Evolutionary conservation across 2,329 filamentous ascomycete species (phyloP).

Genomic region (Penicillium sp.): DNA sequence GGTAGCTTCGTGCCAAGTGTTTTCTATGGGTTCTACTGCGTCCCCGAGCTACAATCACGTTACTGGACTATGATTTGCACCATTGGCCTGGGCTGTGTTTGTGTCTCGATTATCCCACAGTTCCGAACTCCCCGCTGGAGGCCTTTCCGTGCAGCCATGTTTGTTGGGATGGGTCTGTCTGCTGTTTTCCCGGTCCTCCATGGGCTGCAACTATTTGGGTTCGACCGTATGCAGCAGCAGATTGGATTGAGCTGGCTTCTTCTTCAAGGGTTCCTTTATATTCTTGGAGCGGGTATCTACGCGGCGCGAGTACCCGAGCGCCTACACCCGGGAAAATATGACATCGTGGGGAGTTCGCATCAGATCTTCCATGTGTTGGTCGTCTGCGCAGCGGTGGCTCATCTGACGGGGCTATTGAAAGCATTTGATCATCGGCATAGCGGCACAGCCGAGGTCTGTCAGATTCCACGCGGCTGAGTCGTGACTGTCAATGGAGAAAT

Average conservation of each 20-base stretch:
- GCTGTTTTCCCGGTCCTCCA: constrained; percentile 79
- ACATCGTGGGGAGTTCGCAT: constrained; percentile 89
- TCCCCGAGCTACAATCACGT: constrained; percentile 56
- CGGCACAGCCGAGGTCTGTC: constrained; percentile 50
- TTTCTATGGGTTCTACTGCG: constrained; percentile 77
- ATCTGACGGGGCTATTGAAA: constrained; percentile 72
- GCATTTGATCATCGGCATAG: constrained; percentile 83
- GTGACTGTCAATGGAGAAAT: constrained; percentile 6
- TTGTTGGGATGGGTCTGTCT: constrained; percentile 77
- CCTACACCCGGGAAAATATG: constrained; percentile 68
- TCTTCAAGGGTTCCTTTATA: constrained; percentile 74
- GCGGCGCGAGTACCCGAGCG: constrained; percentile 80
- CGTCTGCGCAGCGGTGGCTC: constrained; percentile 70
- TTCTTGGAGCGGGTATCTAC: constrained; percentile 78
- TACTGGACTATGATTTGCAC: constrained; percentile 76
- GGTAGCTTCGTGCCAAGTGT: constrained; percentile 85
- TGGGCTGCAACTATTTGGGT: constrained; percentile 62
- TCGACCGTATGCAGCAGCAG: constrained; percentile 58
- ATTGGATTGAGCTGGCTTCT: constrained; percentile 79
- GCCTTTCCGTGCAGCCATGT: constrained; percentile 82
- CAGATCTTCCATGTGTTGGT: constrained; percentile 95
- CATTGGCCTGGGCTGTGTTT: constrained; percentile 68
- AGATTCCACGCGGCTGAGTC: constrained; percentile 22
- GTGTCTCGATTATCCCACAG: constrained; percentile 70
- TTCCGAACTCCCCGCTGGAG: constrained; percentile 82